A percentile compares a stretch with the other conserved stretches of the same genome.
These are phyloP conservation scores for Hypsizygus marmoreus DNA, from an alignment of 768 basidiomycete species.

Conservation along the genomic window DNA sequence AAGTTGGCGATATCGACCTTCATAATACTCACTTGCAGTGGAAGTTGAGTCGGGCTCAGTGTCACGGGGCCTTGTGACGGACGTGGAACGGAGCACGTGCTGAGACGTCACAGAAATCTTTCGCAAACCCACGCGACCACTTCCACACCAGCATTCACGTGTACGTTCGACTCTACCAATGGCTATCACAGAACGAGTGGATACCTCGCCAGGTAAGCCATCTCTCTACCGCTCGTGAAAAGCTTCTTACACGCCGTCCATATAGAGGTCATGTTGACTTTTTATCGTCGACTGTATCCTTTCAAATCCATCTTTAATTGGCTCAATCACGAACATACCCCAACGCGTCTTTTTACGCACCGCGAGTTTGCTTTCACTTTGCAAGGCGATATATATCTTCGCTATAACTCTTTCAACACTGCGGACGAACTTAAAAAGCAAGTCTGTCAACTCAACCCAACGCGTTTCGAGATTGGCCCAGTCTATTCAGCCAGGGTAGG, in stretches of 20 bases:
- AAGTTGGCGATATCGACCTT: too few relatives aligned
- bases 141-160: background rate
- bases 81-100: background rate
- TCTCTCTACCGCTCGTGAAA: background rate
- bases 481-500: slow-evolving; percentile 85
- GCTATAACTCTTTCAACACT: slow-evolving; percentile 89
- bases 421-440: slow-evolving; percentile 92
- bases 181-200: slow-evolving; percentile 2
- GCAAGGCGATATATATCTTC: slow-evolving; percentile 86
- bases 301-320: slow-evolving; percentile 93
- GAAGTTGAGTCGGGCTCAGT: too few relatives aligned
- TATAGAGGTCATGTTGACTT: slow-evolving; percentile 56
- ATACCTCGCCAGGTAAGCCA: slow-evolving; percentile 18
- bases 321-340: slow-evolving; percentile 88
- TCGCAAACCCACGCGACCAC: background rate
- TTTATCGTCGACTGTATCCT: slow-evolving; percentile 91
- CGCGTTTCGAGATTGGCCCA: slow-evolving; percentile 96
- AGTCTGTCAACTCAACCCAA: slow-evolving; percentile 80
- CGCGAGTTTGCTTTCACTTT: slow-evolving; percentile 97
- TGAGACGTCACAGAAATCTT: background rate
- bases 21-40: too few relatives aligned
- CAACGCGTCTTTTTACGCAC: slow-evolving; percentile 83
- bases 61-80: slow-evolving; percentile 2
- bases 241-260: background rate
- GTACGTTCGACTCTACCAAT: too few relatives aligned